Conservation (phyloP, 2,329 filamentous ascomycete genomes). For the Cercospora sojina region DNA sequence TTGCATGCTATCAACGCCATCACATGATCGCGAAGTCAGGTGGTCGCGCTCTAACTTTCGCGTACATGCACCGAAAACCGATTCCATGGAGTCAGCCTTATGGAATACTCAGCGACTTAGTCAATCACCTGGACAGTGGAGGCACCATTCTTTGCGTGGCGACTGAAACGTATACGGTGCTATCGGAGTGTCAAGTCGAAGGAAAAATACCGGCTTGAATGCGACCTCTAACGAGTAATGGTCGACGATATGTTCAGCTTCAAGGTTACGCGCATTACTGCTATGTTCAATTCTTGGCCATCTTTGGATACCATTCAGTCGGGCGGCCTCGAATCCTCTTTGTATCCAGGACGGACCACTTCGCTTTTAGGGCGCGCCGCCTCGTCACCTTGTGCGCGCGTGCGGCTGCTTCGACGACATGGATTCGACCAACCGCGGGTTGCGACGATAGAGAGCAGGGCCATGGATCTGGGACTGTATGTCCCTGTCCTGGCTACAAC, state of each 20-base stretch:
- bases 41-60: neutral
- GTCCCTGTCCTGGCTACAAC: neutral
- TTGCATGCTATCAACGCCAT: neutral
- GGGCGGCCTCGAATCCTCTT: neutral
- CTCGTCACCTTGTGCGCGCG: neutral
- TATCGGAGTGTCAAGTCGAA: neutral
- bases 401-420: neutral
- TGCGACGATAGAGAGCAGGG: neutral
- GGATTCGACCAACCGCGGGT: neutral
- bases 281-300: neutral
- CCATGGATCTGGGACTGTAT: neutral
- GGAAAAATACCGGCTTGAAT: neutral
- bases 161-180: conserved; percentile 1
- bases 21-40: conserved; percentile 9
- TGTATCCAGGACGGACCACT: neutral
- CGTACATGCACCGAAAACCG: neutral
- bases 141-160: neutral
- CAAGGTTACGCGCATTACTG: neutral
- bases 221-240: neutral
- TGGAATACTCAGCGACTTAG: neutral
- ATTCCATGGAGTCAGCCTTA: neutral
- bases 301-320: neutral
- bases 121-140: neutral
- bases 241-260: neutral
- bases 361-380: neutral